phyloP scores from a whole-genome alignment of 2,329 filamentous ascomycete genomes.

The Curvularia hawaiiensis region DNA sequence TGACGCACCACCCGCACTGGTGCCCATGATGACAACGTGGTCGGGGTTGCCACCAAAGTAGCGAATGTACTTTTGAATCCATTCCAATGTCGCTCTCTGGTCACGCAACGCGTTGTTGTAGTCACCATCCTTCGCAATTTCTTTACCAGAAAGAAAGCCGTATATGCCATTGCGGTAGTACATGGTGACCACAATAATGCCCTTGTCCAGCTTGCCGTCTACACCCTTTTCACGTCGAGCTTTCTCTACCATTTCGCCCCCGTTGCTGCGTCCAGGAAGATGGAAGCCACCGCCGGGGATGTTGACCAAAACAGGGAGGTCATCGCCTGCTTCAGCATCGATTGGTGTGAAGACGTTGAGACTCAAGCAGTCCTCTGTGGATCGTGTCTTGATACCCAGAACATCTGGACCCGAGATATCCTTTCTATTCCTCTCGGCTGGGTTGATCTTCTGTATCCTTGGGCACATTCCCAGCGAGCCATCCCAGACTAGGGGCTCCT shows the following conservation, averaged over 20 bases:
- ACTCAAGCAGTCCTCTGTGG: slow-evolving; percentile 51
- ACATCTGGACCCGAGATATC: slow-evolving; percentile 36
- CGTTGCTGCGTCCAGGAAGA: slow-evolving; percentile 39
- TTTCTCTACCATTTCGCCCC: slow-evolving; percentile 40
- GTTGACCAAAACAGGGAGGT: slow-evolving; percentile 50
- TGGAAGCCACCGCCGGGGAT: slow-evolving; percentile 55
- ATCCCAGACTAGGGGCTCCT: slow-evolving; percentile 36
- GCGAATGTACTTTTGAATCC: slow-evolving; percentile 50
- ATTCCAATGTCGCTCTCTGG: slow-evolving; percentile 48
- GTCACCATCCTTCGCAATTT: slow-evolving; percentile 45
- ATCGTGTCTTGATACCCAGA: slow-evolving; percentile 31
- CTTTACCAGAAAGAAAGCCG: slow-evolving; percentile 51
- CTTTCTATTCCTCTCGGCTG: slow-evolving; percentile 30
- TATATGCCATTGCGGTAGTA: slow-evolving; percentile 50
- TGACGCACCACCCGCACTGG: slow-evolving; percentile 40
- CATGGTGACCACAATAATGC: slow-evolving; percentile 41
- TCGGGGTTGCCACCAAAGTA: slow-evolving; percentile 54
- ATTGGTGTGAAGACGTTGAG: slow-evolving; percentile 45
- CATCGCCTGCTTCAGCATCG: slow-evolving; percentile 40
- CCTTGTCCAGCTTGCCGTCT: slow-evolving; percentile 38
- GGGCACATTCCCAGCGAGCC: slow-evolving; percentile 43
- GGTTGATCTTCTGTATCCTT: slow-evolving; percentile 41
- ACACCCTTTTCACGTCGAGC: slow-evolving; percentile 32
- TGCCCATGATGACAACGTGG: slow-evolving; percentile 54
- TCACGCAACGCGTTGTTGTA: slow-evolving; percentile 47